Conservation (phyloP, 2,329 filamentous ascomycete species). For the Fusarium torulosum region DNA sequence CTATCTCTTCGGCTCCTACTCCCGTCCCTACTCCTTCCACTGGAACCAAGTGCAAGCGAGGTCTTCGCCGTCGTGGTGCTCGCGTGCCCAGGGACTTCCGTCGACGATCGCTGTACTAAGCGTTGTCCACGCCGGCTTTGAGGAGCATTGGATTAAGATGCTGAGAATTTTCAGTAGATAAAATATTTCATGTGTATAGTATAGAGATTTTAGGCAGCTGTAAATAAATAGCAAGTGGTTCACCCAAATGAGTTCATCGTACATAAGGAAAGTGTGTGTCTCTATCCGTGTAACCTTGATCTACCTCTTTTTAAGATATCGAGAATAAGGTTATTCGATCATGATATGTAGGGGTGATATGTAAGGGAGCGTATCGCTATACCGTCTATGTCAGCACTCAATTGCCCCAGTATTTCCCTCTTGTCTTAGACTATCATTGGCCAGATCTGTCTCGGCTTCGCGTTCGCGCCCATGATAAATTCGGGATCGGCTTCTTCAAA, state of each 20-base stretch:
- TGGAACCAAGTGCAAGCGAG: conserved; percentile 22
- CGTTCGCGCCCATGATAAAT: neutral
- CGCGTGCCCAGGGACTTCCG: conserved; percentile 28
- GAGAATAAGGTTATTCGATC: no score
- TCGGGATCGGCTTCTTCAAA: conserved; percentile 17
- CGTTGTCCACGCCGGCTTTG: neutral
- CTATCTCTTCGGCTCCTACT: conserved; percentile 14
- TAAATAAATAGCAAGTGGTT: conserved; percentile 23
- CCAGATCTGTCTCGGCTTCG: neutral
- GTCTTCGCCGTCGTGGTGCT: conserved; percentile 10
- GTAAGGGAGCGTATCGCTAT: neutral
- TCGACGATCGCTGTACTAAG: conserved; percentile 26
- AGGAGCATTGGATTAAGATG: no score
- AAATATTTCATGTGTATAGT: conserved; percentile 25
- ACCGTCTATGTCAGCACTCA: neutral
- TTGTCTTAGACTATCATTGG: neutral
- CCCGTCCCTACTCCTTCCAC: conserved; percentile 16
- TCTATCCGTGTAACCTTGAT: no score
- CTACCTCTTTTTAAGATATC: no score
- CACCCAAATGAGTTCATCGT: neutral
- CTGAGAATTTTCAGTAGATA: conserved; percentile 2
- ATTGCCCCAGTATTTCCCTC: fast-evolving
- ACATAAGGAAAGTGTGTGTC: no score
- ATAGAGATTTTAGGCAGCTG: neutral
- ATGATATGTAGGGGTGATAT: neutral